These are phyloP conservation scores for Hypholoma sublateritium DNA, from an alignment of 768 basidiomycete species.

Conservation along the genomic window DNA sequence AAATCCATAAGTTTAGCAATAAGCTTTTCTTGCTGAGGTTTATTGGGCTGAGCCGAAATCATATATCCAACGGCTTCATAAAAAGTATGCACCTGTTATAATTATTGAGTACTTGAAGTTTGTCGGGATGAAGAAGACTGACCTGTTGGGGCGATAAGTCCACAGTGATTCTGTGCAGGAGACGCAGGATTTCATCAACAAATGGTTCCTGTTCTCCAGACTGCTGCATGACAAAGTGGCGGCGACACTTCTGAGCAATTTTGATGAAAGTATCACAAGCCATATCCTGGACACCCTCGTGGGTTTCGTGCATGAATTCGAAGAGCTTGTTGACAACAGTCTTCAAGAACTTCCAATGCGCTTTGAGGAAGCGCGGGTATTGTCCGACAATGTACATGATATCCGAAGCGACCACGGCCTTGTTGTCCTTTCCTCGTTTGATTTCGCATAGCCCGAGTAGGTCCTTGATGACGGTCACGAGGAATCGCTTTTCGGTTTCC, in stretches of 20 bases:
- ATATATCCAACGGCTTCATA: conserved; percentile 99
- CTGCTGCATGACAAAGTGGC: conserved; percentile 99
- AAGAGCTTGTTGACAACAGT: conserved; percentile 99
- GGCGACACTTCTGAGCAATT: conserved; percentile 96
- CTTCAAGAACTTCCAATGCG: conserved; percentile 99
- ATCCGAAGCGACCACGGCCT: conserved; percentile 94
- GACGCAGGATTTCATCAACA: conserved; percentile 93
- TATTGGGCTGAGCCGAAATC: conserved; percentile 99
- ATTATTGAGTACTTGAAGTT: too few species aligned
- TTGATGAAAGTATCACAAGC: conserved; percentile 99
- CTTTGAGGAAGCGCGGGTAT: conserved; percentile 98
- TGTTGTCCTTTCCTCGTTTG: conserved; percentile 99
- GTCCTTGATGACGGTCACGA: conserved; percentile 99
- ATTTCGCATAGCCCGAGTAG: conserved; percentile 96
- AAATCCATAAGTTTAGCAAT: conserved; percentile 96
- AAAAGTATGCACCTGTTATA: conserved; percentile 82
- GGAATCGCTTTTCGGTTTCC: conserved; percentile 97
- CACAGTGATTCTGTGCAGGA: conserved; percentile 90
- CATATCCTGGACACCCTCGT: conserved; percentile 99
- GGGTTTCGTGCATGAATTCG: conserved; percentile 99
- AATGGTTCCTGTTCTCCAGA: conserved; percentile 97
- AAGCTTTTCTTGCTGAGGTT: conserved; percentile 92
- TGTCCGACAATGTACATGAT: conserved; percentile 99
- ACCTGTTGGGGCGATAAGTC: conserved; percentile 91
- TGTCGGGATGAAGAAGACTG: conserved; percentile 8